Evolutionary conservation across 2,329 filamentous ascomycete genomes (phyloP), one percentile per base, ranked within the genome.

Genomic region (Colletotrichum orchidophilum): DNA sequence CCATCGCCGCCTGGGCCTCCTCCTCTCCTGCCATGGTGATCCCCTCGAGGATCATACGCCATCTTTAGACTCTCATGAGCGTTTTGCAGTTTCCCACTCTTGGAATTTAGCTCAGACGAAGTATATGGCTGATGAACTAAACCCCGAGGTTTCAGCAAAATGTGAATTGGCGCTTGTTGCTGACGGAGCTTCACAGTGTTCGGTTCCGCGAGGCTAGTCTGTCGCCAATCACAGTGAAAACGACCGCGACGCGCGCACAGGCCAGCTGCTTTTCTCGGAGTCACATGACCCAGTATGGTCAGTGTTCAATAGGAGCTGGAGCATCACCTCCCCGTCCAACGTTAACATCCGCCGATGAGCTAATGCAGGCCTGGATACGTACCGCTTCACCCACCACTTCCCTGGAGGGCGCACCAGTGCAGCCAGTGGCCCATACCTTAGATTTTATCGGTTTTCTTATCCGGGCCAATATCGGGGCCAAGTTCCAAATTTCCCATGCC

Each of bases 41-140:
- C 86, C 77, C 86, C 84, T 74, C 86, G 84, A 79, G 85, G 83
- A 82, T 88, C 86, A 78, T 87, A 88, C 76, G 87, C 84, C 87
- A 88, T 88, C 75, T 71, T 75, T 74, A 71, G 12, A 61, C 31
- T 66, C 18, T 72, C 71, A 74, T 74, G 66, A 54, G 63, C 18
- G 18, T 62, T 15, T 18, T 18, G 21, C 53, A 63, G 42, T 46
- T 1, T 46, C 18, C 7, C 39, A n/a, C 11, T 46, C 18, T 46
- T 46, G 39, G 7, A n/a, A 46, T 54, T 7, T 7, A 18, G n/a
- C 46, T 27, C 50, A 50, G 53, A 26, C 11, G 24, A 31, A 21
- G 18, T 55, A n/a, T 53, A 52, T 61, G 39, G 35, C 58, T 33
- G 61, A 65, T 59, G 50, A 49, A 29, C 13, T 18, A 24, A 55